Percentiles rank a stretch among this genome's conserved stretches.
These are phyloP conservation scores for Rhynchosporium secalis DNA, from an alignment of 2,329 filamentous ascomycete genomes.

Conservation along the genomic window DNA sequence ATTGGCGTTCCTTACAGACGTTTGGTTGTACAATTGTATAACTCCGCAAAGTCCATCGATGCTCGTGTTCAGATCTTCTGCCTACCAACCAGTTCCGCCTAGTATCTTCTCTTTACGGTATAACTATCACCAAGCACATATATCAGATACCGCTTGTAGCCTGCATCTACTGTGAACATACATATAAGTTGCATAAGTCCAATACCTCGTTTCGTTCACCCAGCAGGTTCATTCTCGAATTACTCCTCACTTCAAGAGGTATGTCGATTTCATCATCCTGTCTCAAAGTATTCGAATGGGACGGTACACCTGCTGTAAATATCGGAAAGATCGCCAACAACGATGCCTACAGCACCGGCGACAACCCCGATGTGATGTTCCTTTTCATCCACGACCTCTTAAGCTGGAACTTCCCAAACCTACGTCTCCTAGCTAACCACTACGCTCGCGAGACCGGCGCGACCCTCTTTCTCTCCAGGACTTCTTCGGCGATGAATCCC, in stretches of 20 bases:
- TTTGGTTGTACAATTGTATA: background rate
- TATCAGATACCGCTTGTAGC: no score
- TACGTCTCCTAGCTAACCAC: conserved; percentile 48
- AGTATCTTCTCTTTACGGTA: background rate
- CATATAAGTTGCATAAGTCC: background rate
- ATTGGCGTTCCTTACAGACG: conserved; percentile 6
- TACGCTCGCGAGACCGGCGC: conserved; percentile 47
- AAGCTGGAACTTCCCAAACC: conserved; percentile 48
- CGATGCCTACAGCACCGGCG: conserved; percentile 43
- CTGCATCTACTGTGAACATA: background rate
- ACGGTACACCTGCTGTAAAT: conserved; percentile 42
- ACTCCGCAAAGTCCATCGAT: background rate
- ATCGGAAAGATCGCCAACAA: conserved; percentile 39
- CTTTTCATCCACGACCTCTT: conserved; percentile 45
- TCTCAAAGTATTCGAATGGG: conserved; percentile 45
- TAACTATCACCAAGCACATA: background rate
- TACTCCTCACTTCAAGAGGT: background rate
- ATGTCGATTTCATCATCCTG: conserved; percentile 37
- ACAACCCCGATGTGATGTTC: conserved; percentile 41
- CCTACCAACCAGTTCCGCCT: background rate
- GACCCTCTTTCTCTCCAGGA: conserved; percentile 46
- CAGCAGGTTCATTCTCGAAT: background rate
- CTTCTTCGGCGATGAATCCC: conserved; percentile 29
- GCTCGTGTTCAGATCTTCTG: background rate
- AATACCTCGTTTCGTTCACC: background rate